Evolutionary conservation across 805 yeast genomes (phyloP), one percentile per base, ranked within the genome.

Genomic region (Pichia exigua): DNA sequence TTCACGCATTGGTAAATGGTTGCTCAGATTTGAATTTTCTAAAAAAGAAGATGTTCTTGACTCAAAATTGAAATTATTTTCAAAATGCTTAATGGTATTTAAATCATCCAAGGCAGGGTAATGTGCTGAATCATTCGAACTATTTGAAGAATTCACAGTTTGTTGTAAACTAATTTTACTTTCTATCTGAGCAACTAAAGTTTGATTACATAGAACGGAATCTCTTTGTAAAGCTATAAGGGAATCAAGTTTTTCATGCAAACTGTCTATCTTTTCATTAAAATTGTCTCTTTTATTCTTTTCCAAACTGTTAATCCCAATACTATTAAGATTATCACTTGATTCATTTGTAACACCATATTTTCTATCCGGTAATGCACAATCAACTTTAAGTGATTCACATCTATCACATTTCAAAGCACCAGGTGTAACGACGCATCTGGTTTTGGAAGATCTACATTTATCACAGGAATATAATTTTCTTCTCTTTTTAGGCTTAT

Each of bases 391-490:
- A 41, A 80, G 58, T 28, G 78, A 70, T 43, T 64, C 66, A 55
- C 86, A 81, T 28, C 84, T 67, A 51, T 76, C 77, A 57, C 85
- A 81, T 55, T 73, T 72, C 5, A 70, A 72, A 13, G 62, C 59
- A 2, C 65, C 58, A 0, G 72, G 70, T 42, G 75, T 77, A 56
- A 71, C 73, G 52, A 76, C 82, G 61, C 86, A 81, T 52, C 83
- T 70, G 1, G 85, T 80, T 60, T 81, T 81, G 53, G 78, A 69
- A 59, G 72, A 76, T 15, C 84, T 67, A 55, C 86, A 81, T 17
- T 72, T 67, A 15, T 67, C 68, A 61, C 86, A 81, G 10, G 72
- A 62, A 71, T 77, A 62, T 4, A 57, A 51, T 24, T 62, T 56
- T 46, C 66, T 59, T 48, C 59, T 65, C 54, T 60, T 61, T 48